Percentiles rank a stretch among this genome's conserved stretches.
phyloP scores from a whole-genome alignment of 305 asterid genomes.

The Solanum chacoense region DNA sequence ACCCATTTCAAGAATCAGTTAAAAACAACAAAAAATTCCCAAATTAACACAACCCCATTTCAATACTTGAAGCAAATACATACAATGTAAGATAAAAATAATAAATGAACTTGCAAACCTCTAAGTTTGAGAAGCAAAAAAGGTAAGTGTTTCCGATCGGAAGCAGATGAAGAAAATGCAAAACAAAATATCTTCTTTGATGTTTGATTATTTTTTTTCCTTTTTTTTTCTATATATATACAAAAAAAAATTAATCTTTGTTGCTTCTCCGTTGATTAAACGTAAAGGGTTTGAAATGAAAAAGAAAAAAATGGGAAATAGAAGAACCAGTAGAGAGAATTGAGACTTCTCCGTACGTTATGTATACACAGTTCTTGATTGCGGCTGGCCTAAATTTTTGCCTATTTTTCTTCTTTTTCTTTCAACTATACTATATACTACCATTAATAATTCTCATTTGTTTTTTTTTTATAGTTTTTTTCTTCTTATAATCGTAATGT shows the following conservation, averaged over 20 bases:
- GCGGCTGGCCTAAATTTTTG: constrained; percentile 5
- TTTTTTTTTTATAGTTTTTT: neutral
- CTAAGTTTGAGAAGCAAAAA: constrained; percentile 5
- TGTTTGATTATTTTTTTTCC: neutral
- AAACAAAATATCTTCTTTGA: constrained; percentile 1
- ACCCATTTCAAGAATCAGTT: neutral
- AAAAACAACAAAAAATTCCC: neutral
- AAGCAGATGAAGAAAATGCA: neutral
- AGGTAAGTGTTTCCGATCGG: constrained; percentile 46
- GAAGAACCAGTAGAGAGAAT: neutral
- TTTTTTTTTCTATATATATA: neutral
- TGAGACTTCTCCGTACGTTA: constrained; percentile 2
- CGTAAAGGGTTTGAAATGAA: neutral
- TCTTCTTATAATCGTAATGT: neutral
- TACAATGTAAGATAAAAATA: neutral
- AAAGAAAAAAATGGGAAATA: constrained; percentile 3
- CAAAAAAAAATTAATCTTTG: neutral
- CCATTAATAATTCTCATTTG: neutral
- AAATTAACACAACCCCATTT: neutral
- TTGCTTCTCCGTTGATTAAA: constrained; percentile 13
- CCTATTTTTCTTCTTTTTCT: constrained; percentile 4
- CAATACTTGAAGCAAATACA: neutral
- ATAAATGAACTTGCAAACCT: neutral
- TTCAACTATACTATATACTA: neutral
- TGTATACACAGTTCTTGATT: neutral